Base-by-base conservation (phyloP, 306 rosid genomes). In the Corylus heterophylla region DNA sequence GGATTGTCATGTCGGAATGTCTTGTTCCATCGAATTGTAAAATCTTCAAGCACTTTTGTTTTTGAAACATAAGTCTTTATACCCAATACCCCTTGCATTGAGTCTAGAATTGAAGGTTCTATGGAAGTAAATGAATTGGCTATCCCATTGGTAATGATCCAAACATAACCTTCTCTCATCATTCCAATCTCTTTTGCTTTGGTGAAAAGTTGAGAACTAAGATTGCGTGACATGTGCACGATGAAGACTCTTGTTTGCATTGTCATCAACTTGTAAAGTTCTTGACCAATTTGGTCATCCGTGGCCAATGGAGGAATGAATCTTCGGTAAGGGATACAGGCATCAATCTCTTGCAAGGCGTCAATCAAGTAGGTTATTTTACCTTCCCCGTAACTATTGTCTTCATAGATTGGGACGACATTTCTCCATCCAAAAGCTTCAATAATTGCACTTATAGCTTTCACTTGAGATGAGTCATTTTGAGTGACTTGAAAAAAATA, bases 161-260 rank as follows among this genome's bases (percentile, higher is more conserved):
- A 88, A 69, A 64, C 92, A 58, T 77, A 84, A 7, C 87, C 92
- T 79, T 82, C n/a, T 7, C 22, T 11, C 83, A 83, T 82, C 87
- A 89, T 86, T 27, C 87, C 86, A 64, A 75, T 70, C 77, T 84
- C 79, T 12, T 47, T 73, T 0, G 90, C 90, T 18, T 20, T 80
- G 17, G 7, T 9, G 13, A 89, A 89, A 13, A 88, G 54, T 13
- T 52, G 45, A 12, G 79, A 11, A 1, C 84, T 82, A 1, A 84
- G 64, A n/a, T 0, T 17, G 10, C 39, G 44, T 1, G 25, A 2
- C 78, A 83, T 79, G 14, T 86, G 92, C 3, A 86, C 83, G 0
- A 86, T 13, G 2, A 84, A 86, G 4, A 88, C 85, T 37, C 83
- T 71, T 1, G 88, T 75, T 29, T 58, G 81, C 88, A 69, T 84